Conservation (phyloP, 768 basidiomycete genomes). For the Suillus luteus region DNA sequence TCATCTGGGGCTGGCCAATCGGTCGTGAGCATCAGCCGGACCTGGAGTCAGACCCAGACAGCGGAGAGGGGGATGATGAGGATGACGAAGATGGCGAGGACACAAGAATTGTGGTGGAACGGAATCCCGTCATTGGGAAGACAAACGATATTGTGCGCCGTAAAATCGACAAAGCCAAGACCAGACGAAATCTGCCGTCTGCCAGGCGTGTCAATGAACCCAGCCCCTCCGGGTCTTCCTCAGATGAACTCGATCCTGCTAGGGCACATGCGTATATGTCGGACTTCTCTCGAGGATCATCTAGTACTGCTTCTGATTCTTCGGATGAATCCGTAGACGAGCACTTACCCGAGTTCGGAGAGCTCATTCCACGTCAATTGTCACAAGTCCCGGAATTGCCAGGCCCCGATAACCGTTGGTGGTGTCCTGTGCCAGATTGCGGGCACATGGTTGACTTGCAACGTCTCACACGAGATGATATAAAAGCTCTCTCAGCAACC, state of each 20-base stretch:
- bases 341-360: conserved; percentile 24
- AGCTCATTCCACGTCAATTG: conserved; percentile 39
- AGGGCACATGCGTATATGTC: conserved; percentile 46
- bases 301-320: conserved; percentile 44
- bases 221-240: conserved; percentile 23
- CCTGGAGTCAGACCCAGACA: conserved; percentile 16
- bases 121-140: conserved; percentile 34
- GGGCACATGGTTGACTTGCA: conserved; percentile 48
- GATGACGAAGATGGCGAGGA: conserved; percentile 2
- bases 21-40: conserved; percentile 18
- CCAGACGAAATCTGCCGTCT: conserved; percentile 4
- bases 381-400: conserved; percentile 42
- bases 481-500: conserved; percentile 24
- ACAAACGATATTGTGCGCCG: conserved; percentile 18
- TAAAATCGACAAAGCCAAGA: conserved; percentile 22
- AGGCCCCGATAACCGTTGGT: conserved; percentile 50
- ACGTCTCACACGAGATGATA: conserved; percentile 38
- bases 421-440: conserved; percentile 49
- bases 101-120: conserved; percentile 17
- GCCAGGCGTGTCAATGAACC: not conserved
- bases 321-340: conserved; percentile 25
- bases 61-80: conserved; percentile 1
- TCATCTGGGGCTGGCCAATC: conserved; percentile 26
- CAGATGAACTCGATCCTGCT: conserved; percentile 19
- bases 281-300: conserved; percentile 59